phyloP scores from a whole-genome alignment of 768 basidiomycete genomes.

The Candolleomyces aberdarensis region DNA sequence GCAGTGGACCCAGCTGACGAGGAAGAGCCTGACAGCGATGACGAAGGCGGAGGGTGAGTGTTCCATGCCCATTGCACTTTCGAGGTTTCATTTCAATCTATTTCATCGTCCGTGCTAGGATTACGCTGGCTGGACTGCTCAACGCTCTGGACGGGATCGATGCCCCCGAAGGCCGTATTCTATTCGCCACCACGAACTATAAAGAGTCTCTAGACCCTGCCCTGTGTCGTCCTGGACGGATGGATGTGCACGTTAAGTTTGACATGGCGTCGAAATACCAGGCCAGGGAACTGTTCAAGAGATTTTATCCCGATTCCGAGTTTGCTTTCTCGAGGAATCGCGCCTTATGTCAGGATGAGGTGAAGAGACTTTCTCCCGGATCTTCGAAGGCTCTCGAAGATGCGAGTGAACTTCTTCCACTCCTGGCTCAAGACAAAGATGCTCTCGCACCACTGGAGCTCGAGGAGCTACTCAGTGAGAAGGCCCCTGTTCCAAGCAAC shows the following conservation, averaged over 20 bases:
- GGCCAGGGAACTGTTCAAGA: constrained; percentile 52
- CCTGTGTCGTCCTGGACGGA: constrained; percentile 61
- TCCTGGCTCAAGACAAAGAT: too few species aligned
- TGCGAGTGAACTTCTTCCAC: too few species aligned
- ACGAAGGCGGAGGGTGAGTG: background rate
- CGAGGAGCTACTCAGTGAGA: too few species aligned
- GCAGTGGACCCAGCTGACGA: background rate
- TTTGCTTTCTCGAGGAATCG: too few species aligned
- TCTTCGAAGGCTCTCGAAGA: too few species aligned
- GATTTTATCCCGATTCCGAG: constrained; percentile 46
- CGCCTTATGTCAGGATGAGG: too few species aligned
- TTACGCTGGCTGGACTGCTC: constrained; percentile 64
- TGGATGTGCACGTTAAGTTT: constrained; percentile 69
- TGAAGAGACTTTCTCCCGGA: too few species aligned
- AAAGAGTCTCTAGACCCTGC: constrained; percentile 59
- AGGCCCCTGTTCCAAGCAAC: too few species aligned
- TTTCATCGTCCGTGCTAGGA: constrained; percentile 18
- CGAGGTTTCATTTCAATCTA: background rate
- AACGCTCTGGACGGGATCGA: constrained; percentile 69
- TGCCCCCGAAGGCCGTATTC: constrained; percentile 42
- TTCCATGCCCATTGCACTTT: background rate
- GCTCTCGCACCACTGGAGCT: too few species aligned
- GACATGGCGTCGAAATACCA: constrained; percentile 57
- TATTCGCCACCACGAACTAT: constrained; percentile 73
- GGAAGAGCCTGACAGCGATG: background rate